Percentiles rank a stretch among this genome's conserved stretches.
Conservation (phyloP, 73 alveolate genomes). For the Uronychia setigera region DNA sequence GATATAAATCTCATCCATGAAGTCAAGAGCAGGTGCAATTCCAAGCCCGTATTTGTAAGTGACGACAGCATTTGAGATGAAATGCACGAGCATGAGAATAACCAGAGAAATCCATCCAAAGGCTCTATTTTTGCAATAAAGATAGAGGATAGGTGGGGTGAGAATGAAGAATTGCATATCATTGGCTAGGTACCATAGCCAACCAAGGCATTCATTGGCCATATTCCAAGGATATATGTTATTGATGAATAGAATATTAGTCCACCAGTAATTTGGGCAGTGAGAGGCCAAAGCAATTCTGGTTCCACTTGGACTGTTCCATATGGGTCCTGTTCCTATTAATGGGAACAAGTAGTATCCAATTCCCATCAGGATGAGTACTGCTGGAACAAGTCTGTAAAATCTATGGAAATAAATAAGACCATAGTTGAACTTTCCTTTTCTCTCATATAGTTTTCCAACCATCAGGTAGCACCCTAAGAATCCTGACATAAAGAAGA, state of each 20-base stretch:
- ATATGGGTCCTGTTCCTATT: constrained; percentile 61
- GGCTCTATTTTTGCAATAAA: constrained; percentile 29
- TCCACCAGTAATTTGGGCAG: constrained; percentile 65
- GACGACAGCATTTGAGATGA: background rate
- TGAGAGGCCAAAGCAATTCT: background rate
- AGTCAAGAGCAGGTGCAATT: background rate
- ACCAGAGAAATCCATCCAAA: constrained; percentile 17
- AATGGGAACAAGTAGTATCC: constrained; percentile 34
- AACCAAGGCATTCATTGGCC: constrained; percentile 49
- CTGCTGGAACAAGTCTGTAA: constrained; percentile 59
- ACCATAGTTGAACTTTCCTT: constrained; percentile 2
- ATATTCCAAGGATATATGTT: constrained; percentile 41
- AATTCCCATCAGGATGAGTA: constrained; percentile 28
- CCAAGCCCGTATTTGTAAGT: background rate
- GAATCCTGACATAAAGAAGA: constrained; percentile 68
- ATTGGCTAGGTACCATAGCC: constrained; percentile 67
- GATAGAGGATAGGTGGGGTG: constrained; percentile 38
- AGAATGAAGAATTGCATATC: constrained; percentile 60
- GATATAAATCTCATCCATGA: constrained; percentile 22
- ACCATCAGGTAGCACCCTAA: constrained; percentile 48
- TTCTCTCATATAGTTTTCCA: constrained; percentile 32
- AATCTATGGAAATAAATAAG: constrained; percentile 63
- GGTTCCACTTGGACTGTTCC: constrained; percentile 30
- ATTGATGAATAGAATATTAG: constrained; percentile 55
- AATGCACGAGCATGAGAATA: constrained; percentile 13